These are phyloP conservation scores for Metschnikowia borealis DNA, from an alignment of 805 yeast genomes.

Conservation along the genomic window DNA sequence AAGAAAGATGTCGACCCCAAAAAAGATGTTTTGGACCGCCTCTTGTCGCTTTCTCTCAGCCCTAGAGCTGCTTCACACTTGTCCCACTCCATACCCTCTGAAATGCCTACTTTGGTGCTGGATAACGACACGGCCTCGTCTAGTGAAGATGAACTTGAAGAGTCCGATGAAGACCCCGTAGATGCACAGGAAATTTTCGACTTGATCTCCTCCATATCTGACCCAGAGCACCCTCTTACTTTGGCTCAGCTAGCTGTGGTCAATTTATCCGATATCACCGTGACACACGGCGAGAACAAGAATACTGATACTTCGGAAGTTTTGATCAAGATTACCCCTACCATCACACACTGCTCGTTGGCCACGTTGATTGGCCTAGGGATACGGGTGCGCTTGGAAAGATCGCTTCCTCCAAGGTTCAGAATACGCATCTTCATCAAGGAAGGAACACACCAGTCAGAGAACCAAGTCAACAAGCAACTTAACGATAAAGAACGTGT, in stretches of 20 bases:
- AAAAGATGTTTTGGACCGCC: constrained; percentile 22
- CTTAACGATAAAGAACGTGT: constrained; percentile 96
- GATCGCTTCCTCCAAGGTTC: constrained; percentile 82
- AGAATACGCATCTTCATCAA: constrained; percentile 76
- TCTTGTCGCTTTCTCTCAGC: constrained; percentile 31
- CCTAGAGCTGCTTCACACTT: not conserved
- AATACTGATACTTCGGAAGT: constrained; percentile 63
- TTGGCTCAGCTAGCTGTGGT: constrained; percentile 94
- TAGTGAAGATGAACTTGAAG: constrained; percentile 13
- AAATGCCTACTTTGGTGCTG: constrained; percentile 25
- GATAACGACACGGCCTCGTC: constrained; percentile 21
- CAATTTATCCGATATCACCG: constrained; percentile 73
- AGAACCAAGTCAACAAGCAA: constrained; percentile 92
- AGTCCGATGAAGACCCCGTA: constrained; percentile 51
- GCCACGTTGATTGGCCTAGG: constrained; percentile 97
- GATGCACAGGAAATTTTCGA: constrained; percentile 77
- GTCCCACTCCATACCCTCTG: constrained; percentile 5
- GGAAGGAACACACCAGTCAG: constrained; percentile 94
- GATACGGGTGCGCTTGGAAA: constrained; percentile 82
- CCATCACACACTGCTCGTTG: constrained; percentile 94
- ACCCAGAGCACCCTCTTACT: constrained; percentile 96
- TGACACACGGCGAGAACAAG: constrained; percentile 49
- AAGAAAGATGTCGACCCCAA: constrained; percentile 11
- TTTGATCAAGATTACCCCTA: constrained; percentile 84
- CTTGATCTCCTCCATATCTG: constrained; percentile 32